These are phyloP conservation scores for Durio zibethinus DNA, from an alignment of 345 rosid genomes.

Conservation along the genomic window DNA sequence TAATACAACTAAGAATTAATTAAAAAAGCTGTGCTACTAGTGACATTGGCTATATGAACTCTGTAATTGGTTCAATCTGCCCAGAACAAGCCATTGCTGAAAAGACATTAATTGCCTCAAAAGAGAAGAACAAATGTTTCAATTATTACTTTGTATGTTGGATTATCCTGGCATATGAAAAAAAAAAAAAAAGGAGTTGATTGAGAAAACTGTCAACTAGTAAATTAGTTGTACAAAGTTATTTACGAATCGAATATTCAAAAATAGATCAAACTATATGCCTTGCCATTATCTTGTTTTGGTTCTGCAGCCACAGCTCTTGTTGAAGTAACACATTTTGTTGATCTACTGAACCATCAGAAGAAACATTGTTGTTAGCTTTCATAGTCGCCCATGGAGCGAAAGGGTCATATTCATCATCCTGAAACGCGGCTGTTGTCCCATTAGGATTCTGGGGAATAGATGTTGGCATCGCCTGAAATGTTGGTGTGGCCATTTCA, in stretches of 20 bases:
- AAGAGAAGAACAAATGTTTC: background rate
- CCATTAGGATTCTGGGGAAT: background rate
- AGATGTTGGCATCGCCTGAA: background rate
- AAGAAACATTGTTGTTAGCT: background rate
- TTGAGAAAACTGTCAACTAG: background rate
- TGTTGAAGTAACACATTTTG: slow-evolving; percentile 50
- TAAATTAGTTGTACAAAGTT: background rate
- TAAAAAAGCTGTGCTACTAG: background rate
- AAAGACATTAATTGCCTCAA: background rate
- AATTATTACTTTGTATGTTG: background rate
- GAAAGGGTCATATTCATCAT: slow-evolving; percentile 45
- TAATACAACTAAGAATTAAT: background rate
- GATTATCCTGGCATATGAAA: background rate
- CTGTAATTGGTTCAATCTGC: background rate
- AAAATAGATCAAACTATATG: slow-evolving; percentile 31
- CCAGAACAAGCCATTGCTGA: background rate
- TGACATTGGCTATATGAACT: background rate
- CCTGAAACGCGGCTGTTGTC: background rate
- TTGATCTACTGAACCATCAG: slow-evolving; percentile 25
- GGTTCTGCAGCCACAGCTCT: slow-evolving; percentile 65
- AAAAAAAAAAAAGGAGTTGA: no score
- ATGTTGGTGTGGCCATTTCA: background rate
- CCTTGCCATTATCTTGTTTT: slow-evolving; percentile 69
- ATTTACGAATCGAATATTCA: slow-evolving; percentile 11
- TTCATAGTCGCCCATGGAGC: slow-evolving; percentile 24